Conservation (phyloP, 2,329 filamentous ascomycete genomes). For the Talaromyces atroroseus region DNA sequence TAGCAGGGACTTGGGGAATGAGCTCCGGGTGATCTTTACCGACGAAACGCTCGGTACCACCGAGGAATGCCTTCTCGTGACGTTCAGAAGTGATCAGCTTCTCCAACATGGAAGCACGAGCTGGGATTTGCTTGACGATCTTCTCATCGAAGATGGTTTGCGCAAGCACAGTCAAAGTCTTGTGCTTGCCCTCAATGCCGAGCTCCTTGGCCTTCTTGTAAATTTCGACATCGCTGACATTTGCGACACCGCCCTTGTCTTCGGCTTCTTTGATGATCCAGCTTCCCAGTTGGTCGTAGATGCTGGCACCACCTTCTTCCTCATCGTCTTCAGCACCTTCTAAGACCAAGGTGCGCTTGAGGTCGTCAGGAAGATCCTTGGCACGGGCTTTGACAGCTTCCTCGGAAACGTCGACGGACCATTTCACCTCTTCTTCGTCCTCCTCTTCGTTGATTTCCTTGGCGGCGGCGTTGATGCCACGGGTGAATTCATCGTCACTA, state of each 20-base stretch:
- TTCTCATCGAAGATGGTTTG: slow-evolving; percentile 91
- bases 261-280: slow-evolving; percentile 77
- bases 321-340: slow-evolving; percentile 75
- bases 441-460: slow-evolving; percentile 63
- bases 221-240: slow-evolving; percentile 82
- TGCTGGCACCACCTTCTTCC: slow-evolving; percentile 66
- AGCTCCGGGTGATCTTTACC: slow-evolving; percentile 75
- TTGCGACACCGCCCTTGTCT: slow-evolving; percentile 64
- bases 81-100: slow-evolving; percentile 87
- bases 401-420: slow-evolving; percentile 95
- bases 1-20: slow-evolving; percentile 70
- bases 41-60: slow-evolving; percentile 89
- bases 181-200: slow-evolving; percentile 90
- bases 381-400: slow-evolving; percentile 92
- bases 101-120: slow-evolving; percentile 81
- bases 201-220: slow-evolving; percentile 96
- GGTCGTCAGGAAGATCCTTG: slow-evolving; percentile 85
- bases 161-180: slow-evolving; percentile 82
- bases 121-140: slow-evolving; percentile 79
- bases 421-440: slow-evolving; percentile 72
- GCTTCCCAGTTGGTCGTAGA: slow-evolving; percentile 85
- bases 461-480: slow-evolving; percentile 63
- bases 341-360: slow-evolving; percentile 85
- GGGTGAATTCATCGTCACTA: slow-evolving; percentile 88
- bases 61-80: slow-evolving; percentile 91